A percentile compares a stretch with the other conserved stretches of the same genome.
phyloP scores from a whole-genome alignment of 1,139 yeast species.

The Meyerozyma athensensis region DNA sequence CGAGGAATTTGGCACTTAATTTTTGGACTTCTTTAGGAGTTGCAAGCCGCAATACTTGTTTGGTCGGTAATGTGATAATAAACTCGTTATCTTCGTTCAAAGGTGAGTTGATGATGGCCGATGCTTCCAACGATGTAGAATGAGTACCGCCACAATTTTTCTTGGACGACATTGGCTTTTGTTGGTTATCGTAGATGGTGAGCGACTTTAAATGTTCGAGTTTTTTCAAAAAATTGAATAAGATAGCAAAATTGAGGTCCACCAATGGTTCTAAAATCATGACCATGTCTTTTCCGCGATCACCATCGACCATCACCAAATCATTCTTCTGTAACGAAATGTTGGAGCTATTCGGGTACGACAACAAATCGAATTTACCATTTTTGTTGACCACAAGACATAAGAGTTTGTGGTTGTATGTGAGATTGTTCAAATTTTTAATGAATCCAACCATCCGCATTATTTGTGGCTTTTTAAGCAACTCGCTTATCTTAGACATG shows the following conservation, averaged over 20 bases:
- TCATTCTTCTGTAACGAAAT: slow-evolving; percentile 46
- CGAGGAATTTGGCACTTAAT: slow-evolving; percentile 40
- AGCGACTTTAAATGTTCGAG: slow-evolving; percentile 75
- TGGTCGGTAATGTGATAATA: slow-evolving; percentile 43
- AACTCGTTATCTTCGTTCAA: slow-evolving; percentile 42
- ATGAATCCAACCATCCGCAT: slow-evolving; percentile 35
- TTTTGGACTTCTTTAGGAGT: slow-evolving; percentile 45
- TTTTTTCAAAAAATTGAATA: slow-evolving; percentile 74
- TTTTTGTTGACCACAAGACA: slow-evolving; percentile 52
- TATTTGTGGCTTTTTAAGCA: slow-evolving; percentile 28
- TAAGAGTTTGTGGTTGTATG: slow-evolving; percentile 38
- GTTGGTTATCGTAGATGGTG: slow-evolving; percentile 34
- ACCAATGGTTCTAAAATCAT: slow-evolving; percentile 45
- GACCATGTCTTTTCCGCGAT: slow-evolving; percentile 48
- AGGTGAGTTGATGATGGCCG: slow-evolving; percentile 37
- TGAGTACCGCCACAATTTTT: slow-evolving; percentile 33
- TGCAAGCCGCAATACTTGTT: slow-evolving; percentile 46
- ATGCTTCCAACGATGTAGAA: slow-evolving; percentile 34
- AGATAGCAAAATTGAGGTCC: slow-evolving; percentile 53
- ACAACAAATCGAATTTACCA: slow-evolving; percentile 50
- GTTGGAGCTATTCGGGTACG: slow-evolving; percentile 43
- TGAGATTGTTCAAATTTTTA: slow-evolving; percentile 38
- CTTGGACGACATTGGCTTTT: slow-evolving; percentile 12
- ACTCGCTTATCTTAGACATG: slow-evolving; percentile 29
- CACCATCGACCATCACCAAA: slow-evolving; percentile 48